phyloP scores from a whole-genome alignment of 306 rosid species.

The Vigna trinervia region DNA sequence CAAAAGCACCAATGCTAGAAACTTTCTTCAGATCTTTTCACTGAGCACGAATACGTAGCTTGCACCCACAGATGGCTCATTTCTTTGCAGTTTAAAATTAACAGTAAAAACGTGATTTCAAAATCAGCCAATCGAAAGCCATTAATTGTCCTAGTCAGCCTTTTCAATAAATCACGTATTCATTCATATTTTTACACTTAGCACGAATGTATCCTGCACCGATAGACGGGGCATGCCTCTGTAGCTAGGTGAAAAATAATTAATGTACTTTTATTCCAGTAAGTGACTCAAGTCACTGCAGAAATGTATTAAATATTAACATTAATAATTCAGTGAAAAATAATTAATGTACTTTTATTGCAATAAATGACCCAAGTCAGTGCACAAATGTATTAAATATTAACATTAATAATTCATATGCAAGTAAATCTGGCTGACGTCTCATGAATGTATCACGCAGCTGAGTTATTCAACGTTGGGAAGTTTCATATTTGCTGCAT shows the following conservation, averaged over 20 bases:
- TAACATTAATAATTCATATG: background rate
- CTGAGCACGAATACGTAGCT: too few relatives aligned
- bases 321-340: background rate
- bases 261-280: conserved; percentile 21
- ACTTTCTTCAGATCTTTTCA: background rate
- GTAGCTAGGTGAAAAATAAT: conserved; percentile 23
- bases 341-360: conserved; percentile 5
- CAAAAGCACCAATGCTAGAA: conserved; percentile 34
- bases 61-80: conserved; percentile 1
- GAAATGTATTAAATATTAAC: background rate
- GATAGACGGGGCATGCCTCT: conserved; percentile 6
- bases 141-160: conserved; percentile 11
- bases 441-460: too few relatives aligned
- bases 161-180: conserved; percentile 26
- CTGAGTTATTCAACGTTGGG: too few relatives aligned
- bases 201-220: background rate
- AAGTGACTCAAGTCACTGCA: conserved; percentile 15
- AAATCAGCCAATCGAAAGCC: background rate
- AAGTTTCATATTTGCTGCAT: too few relatives aligned
- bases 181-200: conserved; percentile 24
- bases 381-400: background rate
- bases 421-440: background rate
- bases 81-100: conserved; percentile 14
- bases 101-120: background rate
- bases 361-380: conserved; percentile 24